Percentiles rank a stretch among this genome's conserved stretches.
Evolutionary conservation across 1,139 yeast genomes (phyloP).

Genomic region (Geotrichum reessii): DNA sequence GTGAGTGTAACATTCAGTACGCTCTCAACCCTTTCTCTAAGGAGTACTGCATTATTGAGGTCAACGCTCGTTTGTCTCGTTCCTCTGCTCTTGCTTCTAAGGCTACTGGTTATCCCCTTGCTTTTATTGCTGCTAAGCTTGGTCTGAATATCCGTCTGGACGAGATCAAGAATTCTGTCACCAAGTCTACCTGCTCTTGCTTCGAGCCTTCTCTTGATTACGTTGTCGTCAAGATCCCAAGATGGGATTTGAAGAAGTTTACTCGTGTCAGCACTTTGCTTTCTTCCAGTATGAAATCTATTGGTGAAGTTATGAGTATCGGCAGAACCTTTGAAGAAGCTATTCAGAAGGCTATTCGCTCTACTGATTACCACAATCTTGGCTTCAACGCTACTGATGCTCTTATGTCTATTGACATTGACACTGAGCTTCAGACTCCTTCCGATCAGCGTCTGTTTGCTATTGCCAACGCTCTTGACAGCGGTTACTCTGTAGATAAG

Average conservation of each 20-base stretch:
- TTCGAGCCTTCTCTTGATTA: conserved; percentile 97
- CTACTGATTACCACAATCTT: conserved; percentile 91
- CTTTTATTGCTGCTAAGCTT: conserved; percentile 96
- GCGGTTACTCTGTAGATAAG: conserved; percentile 81
- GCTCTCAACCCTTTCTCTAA: conserved; percentile 85
- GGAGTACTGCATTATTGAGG: conserved; percentile 95
- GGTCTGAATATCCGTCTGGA: conserved; percentile 89
- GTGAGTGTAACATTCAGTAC: conserved; percentile 98
- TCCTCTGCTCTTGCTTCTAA: conserved; percentile 97
- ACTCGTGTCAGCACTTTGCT: conserved; percentile 89
- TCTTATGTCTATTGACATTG: conserved; percentile 83
- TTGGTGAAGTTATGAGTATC: conserved; percentile 98
- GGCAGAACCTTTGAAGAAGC: conserved; percentile 98
- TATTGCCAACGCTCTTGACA: conserved; percentile 82
- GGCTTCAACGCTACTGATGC: conserved; percentile 91
- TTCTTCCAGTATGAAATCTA: conserved; percentile 97
- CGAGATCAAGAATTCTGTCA: conserved; percentile 90
- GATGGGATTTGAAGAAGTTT: conserved; percentile 96
- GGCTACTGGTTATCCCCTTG: conserved; percentile 98
- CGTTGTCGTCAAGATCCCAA: conserved; percentile 93
- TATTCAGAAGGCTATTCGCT: conserved; percentile 94
- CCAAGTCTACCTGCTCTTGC: conserved; percentile 91
- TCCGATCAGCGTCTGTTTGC: conserved; percentile 96
- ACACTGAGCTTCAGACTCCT: conserved; percentile 86
- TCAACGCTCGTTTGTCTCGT: conserved; percentile 93